Evolutionary conservation across 1,284 basidiomycete species (phyloP).

Genomic region (Sphaerobolus stellatus): DNA sequence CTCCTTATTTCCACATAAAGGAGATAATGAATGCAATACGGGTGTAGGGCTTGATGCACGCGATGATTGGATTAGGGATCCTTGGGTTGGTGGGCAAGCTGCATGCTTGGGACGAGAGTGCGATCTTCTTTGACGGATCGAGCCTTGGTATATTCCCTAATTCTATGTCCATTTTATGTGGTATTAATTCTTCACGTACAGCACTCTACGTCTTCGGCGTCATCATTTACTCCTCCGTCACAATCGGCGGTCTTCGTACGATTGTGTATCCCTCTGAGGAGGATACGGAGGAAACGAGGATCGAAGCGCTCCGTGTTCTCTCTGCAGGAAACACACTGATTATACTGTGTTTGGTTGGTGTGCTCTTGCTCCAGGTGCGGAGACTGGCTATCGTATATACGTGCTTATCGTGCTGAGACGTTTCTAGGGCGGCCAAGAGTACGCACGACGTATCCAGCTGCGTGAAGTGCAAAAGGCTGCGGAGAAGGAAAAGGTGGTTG

Average conservation of each 20-base stretch:
- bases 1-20: background rate
- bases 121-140: constrained; percentile 89
- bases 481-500: constrained; percentile 24
- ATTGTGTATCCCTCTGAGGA: constrained; percentile 55
- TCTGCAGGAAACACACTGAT: constrained; percentile 85
- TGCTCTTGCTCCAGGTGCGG: constrained; percentile 71
- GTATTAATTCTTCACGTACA: constrained; percentile 30
- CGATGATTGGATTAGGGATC: constrained; percentile 74
- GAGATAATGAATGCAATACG: background rate
- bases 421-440: constrained; percentile 79
- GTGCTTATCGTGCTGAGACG: constrained; percentile 13
- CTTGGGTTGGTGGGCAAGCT: constrained; percentile 75
- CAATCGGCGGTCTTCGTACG: constrained; percentile 73
- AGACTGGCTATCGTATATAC: background rate
- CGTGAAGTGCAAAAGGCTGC: constrained; percentile 54
- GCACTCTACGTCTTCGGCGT: constrained; percentile 73
- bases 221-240: constrained; percentile 78
- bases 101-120: constrained; percentile 84
- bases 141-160: constrained; percentile 59
- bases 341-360: constrained; percentile 60
- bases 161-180: constrained; percentile 2
- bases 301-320: constrained; percentile 77
- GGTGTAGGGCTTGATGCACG: constrained; percentile 78
- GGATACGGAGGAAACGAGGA: constrained; percentile 62
- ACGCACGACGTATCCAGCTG: constrained; percentile 67